Conservation (phyloP, 768 basidiomycete species). For the Mycena venus region DNA sequence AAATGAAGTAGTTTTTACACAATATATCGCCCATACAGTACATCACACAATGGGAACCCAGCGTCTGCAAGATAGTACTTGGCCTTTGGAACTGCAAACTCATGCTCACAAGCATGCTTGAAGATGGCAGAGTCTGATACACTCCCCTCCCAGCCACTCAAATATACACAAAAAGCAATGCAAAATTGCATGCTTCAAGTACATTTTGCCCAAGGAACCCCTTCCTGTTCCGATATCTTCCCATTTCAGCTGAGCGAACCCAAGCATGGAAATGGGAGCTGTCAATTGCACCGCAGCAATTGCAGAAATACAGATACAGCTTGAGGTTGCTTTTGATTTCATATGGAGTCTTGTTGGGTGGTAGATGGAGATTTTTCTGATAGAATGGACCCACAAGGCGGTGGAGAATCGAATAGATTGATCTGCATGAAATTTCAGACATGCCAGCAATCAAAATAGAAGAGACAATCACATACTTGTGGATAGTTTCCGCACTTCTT, state of each 20-base stretch:
- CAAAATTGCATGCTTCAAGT: conserved; percentile 9
- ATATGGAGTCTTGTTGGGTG: conserved; percentile 28
- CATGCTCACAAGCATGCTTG: not conserved
- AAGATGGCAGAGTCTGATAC: conserved; percentile 40
- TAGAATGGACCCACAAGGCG: conserved; percentile 38
- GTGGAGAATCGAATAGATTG: conserved; percentile 33
- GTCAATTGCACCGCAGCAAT: too few species aligned
- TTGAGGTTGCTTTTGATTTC: conserved; percentile 37
- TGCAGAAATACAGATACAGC: too few species aligned
- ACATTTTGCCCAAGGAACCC: conserved; percentile 27
- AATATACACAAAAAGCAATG: conserved; percentile 10
- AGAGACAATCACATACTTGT: too few species aligned
- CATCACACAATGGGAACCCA: too few species aligned
- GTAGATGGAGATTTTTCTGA: conserved; percentile 35
- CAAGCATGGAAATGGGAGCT: too few species aligned
- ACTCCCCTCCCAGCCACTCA: not conserved
- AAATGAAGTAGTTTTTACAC: too few species aligned
- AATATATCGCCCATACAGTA: too few species aligned
- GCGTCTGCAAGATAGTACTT: too few species aligned
- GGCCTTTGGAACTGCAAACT: not conserved
- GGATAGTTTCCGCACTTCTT: too few species aligned
- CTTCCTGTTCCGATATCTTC: conserved; percentile 44
- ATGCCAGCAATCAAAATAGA: too few species aligned
- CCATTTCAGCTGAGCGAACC: conserved; percentile 30
- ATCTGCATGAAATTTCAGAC: too few species aligned